phyloP scores from a whole-genome alignment of 192 early-diverging fungal species.

The Linnemannia elongata region DNA sequence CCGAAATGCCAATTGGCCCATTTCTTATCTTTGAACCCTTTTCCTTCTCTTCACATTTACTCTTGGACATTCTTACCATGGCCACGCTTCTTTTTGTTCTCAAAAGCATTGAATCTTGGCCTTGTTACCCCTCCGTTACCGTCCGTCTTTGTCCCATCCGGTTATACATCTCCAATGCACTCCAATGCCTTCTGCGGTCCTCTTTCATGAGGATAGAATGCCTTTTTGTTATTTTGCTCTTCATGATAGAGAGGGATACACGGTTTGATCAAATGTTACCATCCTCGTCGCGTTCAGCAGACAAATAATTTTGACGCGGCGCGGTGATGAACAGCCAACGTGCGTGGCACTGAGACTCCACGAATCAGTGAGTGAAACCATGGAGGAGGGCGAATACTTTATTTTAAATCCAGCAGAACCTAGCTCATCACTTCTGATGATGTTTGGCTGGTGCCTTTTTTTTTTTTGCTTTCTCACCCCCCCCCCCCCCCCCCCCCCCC shows the following conservation, averaged over 20 bases:
- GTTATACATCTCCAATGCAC: no score
- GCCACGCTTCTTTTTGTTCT: not conserved
- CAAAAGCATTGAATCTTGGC: no score
- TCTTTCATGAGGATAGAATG: no score
- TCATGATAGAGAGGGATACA: no score
- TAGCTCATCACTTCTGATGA: not conserved
- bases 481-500: no score
- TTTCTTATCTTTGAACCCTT: constrained; percentile 24
- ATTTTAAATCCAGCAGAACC: constrained; percentile 2
- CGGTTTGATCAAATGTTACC: no score
- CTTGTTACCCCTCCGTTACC: no score
- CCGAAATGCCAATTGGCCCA: constrained; percentile 53
- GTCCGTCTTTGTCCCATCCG: no score
- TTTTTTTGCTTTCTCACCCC: no score
- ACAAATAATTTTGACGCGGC: not conserved
- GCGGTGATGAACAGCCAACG: not conserved
- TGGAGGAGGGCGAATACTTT: not conserved
- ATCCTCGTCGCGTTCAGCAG: not conserved
- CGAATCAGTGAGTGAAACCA: not conserved
- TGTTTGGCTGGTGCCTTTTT: no score
- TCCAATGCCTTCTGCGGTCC: no score
- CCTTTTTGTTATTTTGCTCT: no score
- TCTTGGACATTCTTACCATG: not conserved
- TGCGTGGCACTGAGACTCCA: not conserved
- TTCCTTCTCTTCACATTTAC: not conserved